These are phyloP conservation scores for Neonectria hederae DNA, from an alignment of 2,329 filamentous ascomycete genomes.

Conservation along the genomic window DNA sequence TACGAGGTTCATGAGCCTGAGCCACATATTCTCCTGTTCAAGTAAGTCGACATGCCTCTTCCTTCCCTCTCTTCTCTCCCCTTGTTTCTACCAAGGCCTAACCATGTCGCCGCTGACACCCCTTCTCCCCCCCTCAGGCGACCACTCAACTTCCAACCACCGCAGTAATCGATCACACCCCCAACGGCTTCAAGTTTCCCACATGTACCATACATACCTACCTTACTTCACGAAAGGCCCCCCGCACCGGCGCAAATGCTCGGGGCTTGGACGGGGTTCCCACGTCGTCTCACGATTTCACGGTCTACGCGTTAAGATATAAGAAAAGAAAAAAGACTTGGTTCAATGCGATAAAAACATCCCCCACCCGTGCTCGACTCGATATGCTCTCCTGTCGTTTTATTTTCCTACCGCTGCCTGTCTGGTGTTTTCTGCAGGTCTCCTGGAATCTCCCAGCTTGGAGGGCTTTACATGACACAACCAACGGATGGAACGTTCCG, in stretches of 20 bases:
- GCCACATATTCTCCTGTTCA: slow-evolving; percentile 98
- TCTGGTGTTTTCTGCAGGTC: neutral
- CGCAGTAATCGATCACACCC: slow-evolving; percentile 54
- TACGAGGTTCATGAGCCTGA: slow-evolving; percentile 99
- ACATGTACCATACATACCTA: slow-evolving; percentile 44
- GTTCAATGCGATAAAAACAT: slow-evolving; percentile 38
- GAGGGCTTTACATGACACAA: neutral
- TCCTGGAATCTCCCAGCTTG: neutral
- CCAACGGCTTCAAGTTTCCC: slow-evolving; percentile 31
- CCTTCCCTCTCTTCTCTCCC: neutral
- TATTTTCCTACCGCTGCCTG: slow-evolving; percentile 1
- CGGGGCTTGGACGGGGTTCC: slow-evolving; percentile 30
- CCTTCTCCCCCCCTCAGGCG: slow-evolving; percentile 62
- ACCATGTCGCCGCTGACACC: neutral
- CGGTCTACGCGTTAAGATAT: slow-evolving; percentile 43
- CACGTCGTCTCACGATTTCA: slow-evolving; percentile 42
- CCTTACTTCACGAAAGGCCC: slow-evolving; percentile 31
- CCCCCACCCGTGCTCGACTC: slow-evolving; percentile 33
- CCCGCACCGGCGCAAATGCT: slow-evolving; percentile 31
- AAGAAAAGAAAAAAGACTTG: slow-evolving; percentile 42
- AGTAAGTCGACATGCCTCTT: slow-evolving; percentile 68
- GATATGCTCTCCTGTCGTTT: slow-evolving; percentile 17
- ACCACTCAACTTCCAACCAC: slow-evolving; percentile 85
- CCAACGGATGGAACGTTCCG: neutral
- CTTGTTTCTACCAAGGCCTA: neutral